A percentile compares a stretch with the other conserved stretches of the same genome.
Conservation (phyloP, 2,329 filamentous ascomycete genomes). For the Hortaea sp. region DNA sequence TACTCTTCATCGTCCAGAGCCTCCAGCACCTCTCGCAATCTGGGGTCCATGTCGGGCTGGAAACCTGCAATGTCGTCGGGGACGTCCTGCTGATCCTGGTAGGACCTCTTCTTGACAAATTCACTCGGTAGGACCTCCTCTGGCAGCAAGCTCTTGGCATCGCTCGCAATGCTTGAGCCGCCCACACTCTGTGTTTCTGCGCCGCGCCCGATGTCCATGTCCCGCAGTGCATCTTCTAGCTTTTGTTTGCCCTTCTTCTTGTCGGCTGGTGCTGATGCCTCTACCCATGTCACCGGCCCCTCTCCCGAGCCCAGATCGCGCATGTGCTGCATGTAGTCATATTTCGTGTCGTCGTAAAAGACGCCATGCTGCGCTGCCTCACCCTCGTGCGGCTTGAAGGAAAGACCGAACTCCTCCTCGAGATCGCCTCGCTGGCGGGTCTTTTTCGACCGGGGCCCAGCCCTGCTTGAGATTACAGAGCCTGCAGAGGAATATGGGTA, state of each 20-base stretch:
- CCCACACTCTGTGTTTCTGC: conserved; percentile 34
- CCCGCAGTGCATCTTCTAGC: conserved; percentile 70
- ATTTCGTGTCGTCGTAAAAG: conserved; percentile 88
- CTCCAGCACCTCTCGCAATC: conserved; percentile 80
- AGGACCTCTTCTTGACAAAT: conserved; percentile 65
- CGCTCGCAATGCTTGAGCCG: conserved; percentile 30
- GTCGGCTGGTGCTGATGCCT: conserved; percentile 45
- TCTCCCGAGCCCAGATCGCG: conserved; percentile 60
- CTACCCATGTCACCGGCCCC: conserved; percentile 74
- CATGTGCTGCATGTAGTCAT: conserved; percentile 99
- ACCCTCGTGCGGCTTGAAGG: conserved; percentile 79
- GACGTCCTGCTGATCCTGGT: conserved; percentile 86
- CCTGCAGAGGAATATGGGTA: conserved; percentile 15
- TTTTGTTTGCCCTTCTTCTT: conserved; percentile 59
- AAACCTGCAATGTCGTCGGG: conserved; percentile 89
- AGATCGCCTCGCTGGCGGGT: conserved; percentile 56
- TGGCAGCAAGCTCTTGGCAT: conserved; percentile 46
- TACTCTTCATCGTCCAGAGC: conserved; percentile 93
- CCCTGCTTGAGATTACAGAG: conserved; percentile 28
- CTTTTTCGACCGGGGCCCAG: conserved; percentile 19
- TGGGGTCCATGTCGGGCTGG: conserved; percentile 94
- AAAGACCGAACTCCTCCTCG: conserved; percentile 59
- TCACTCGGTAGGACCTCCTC: conserved; percentile 70
- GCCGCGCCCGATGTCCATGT: conserved; percentile 36
- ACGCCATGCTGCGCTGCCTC: conserved; percentile 91